Base-by-base conservation (phyloP, 2,329 filamentous ascomycete species). In the Sclerotinia spermophila region DNA sequence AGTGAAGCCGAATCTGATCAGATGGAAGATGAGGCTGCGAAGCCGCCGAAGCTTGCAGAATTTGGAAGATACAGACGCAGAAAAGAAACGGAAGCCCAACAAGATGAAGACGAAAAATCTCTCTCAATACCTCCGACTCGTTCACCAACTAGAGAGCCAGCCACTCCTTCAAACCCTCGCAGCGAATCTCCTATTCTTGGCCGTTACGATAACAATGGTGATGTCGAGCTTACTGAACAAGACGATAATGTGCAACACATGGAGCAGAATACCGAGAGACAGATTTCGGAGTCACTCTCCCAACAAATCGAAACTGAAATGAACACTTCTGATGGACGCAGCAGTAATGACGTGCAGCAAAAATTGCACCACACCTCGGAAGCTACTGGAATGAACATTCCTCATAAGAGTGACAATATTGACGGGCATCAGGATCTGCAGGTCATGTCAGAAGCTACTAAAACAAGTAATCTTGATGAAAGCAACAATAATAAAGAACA, bases 121-220 rank as follows among this genome's bases (percentile, higher is more conserved):
- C 15, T 19, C 61, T 51, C 55, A 33, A 51, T 61, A 38, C n/a
- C 42, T 17, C 53, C 40, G 21, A 60, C 61, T 6, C 42, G 42
- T 56, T 38, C 53, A 17, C 38, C 15, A 56, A 65, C 38, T 19
- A 48, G 33, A 24, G 56, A 67, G 19, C 24, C 44, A 5, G 13
- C 62, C 5, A 33, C 30, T 30, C 19, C 33, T 42, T 38, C 56
- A 40, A 5, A 60, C 30, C n/a, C 17, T 35, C 67, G 67, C 5
- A n/a, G 15, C 30, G 30, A n/a, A 21, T 71, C 70, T 21, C 70
- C 70, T 27, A 66, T 71, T 51, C 70, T 71, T 11, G 70, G 70
- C 17, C 27, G 33, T 33, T 53, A 71, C 21, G 27, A 55, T 17
- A 58, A 68, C 13, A 67, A 67, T 67, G n/a, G 45, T 40, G 58